Evolutionary conservation across 139 green algal species (phyloP).

Genomic region (Chlorella vulgaris): DNA sequence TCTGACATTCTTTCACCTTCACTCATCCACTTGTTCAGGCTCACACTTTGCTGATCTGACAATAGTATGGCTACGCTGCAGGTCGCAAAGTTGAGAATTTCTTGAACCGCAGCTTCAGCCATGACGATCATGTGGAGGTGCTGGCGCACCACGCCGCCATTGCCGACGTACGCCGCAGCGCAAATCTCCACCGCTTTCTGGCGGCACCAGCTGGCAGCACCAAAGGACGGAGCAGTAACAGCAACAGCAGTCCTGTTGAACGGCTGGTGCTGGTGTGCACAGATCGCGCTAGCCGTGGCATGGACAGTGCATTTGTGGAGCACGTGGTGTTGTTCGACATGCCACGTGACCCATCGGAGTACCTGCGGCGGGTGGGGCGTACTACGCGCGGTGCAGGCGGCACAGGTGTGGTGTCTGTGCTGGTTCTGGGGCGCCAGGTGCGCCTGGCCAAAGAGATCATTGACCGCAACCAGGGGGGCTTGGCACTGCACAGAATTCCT

Average conservation of each 20-base stretch:
- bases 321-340: conserved; percentile 98
- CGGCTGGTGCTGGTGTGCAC: conserved; percentile 77
- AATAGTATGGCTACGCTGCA: neutral
- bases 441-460: conserved; percentile 76
- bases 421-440: conserved; percentile 89
- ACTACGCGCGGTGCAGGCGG: conserved; percentile 85
- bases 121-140: conserved; percentile 42
- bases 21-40: neutral
- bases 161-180: conserved; percentile 48
- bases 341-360: conserved; percentile 93
- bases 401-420: conserved; percentile 72
- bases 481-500: conserved; percentile 75
- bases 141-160: conserved; percentile 90
- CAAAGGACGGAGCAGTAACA: neutral
- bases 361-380: conserved; percentile 88
- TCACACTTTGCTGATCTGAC: neutral
- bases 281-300: conserved; percentile 75
- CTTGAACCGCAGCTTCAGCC: conserved; percentile 59
- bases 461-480: conserved; percentile 67
- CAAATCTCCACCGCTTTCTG: conserved; percentile 54
- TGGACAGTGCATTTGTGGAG: conserved; percentile 69
- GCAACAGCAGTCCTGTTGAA: neutral
- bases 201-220: neutral
- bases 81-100: conserved; percentile 87
- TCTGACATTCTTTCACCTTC: neutral